These are phyloP conservation scores for Penicillium polonicum DNA, from an alignment of 2,329 filamentous ascomycete species.

Conservation along the genomic window DNA sequence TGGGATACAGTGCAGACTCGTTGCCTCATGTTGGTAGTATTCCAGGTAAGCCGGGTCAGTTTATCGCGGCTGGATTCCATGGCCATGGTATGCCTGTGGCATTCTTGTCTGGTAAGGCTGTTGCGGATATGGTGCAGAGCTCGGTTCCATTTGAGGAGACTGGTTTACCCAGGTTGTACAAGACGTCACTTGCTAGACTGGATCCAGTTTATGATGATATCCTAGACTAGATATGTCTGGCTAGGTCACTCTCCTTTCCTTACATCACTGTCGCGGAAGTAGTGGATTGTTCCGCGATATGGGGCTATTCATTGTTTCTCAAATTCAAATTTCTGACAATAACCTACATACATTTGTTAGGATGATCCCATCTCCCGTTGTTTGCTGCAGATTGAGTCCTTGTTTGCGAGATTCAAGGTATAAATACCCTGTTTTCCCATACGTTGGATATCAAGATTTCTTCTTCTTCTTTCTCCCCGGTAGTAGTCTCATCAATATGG, in stretches of 20 bases:
- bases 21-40: conserved; percentile 54
- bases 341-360: too few species aligned
- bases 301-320: too few species aligned
- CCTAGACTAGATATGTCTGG: background rate
- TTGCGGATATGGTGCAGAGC: conserved; percentile 54
- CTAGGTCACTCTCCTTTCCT: background rate
- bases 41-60: conserved; percentile 50
- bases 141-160: conserved; percentile 27
- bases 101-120: conserved; percentile 57
- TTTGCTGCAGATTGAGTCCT: too few species aligned
- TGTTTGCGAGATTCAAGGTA: too few species aligned
- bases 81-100: conserved; percentile 67
- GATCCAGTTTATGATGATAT: conserved; percentile 5
- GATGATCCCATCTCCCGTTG: too few species aligned
- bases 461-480: too few species aligned
- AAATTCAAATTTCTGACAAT: background rate
- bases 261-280: too few species aligned
- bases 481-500: too few species aligned
- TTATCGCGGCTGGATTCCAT: conserved; percentile 61
- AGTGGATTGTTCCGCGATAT: too few species aligned
- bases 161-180: conserved; percentile 32
- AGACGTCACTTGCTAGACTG: conserved; percentile 25
- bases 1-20: conserved; percentile 53
- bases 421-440: too few species aligned
- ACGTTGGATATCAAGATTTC: too few species aligned